Evolutionary conservation across 495 filamentous ascomycete species (phyloP), one percentile per base, ranked within the genome.

Genomic region (Podospora pseudoanserina): DNA sequence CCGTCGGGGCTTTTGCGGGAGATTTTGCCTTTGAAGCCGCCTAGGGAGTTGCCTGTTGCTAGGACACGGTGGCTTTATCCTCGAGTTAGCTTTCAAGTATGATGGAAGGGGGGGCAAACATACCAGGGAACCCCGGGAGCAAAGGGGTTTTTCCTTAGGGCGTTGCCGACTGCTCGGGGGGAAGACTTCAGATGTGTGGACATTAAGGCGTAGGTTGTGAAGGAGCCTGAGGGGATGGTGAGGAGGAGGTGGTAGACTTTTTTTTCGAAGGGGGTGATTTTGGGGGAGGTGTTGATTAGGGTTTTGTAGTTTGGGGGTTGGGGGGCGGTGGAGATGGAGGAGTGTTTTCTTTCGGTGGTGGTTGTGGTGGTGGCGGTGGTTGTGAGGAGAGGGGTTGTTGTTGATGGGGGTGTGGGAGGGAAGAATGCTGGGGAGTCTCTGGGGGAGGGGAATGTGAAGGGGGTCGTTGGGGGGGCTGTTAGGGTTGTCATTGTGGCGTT

Each of bases 141-240:
- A 70, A 86, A 91, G 0, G 89, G 89, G 69, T 91, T 92, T 18
- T 81, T 83, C 23, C 91, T 84, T 74, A 92, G 85, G 0, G 92
- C 92, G 67, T 89, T 91, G 13, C 92, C 92, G 2, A 96, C 89
- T 2, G 92, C 92, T 1, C 92, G 84, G 28, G 92, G 89, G 11
- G 90, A 92, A 3, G 89, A 91, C 16, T 79, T 74, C 1, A 95
- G 83, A 26, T 89, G 83, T 27, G 83, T 80, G 0, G 92, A 85
- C 34, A 96, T 78, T 1, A 89, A 84, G 19, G 86, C 87, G 81
- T 96, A 94, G 3, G 91, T 91, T 13, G 88, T 89, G 75, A 92
- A 88, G 64, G 80, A 81, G 16, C 92, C 92, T 5, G 77, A 74
- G 0, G 92, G 91, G 63, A 94, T 89, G 39, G 39, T 49, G 39